Base-by-base conservation (phyloP, 2,329 filamentous ascomycete species). In the Alternaria sp. region DNA sequence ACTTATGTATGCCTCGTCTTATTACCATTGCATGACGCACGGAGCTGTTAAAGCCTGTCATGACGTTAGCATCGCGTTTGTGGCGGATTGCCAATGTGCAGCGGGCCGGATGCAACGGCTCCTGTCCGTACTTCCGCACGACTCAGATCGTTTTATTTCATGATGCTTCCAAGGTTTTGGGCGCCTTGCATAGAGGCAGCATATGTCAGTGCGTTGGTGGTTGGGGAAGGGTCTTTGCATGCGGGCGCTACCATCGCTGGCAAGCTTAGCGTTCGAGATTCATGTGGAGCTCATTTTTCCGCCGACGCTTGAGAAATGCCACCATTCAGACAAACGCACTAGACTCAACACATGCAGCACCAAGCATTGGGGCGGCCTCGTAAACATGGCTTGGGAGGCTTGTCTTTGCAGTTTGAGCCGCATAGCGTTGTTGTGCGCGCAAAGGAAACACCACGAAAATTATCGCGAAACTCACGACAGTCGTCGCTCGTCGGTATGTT, bases 321-420 rank as follows among this genome's bases (percentile, higher is more conserved):
- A 38, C 59, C 59, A 61, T 46, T 61, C n/a, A 58, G 22, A 25
- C 10, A 16, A 10, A 41, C n/a, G 46, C 48, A 45, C 53, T 51
- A 57, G 27, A 11, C 38, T 32, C 44, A 45, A 43, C 46, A 46
- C 54, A 43, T 57, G 46, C 58, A 46, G 18, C 45, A 61, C 48
- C 34, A 61, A 61, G 54, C 59, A 46, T 61, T 49, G 34, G 41
- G 54, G 43, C 54, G 49, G 20, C 41, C 34, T 58, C 41, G 43
- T 28, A 58, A 44, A 38, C n/a, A 41, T 48, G 22, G 41, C 58
- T 55, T 57, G 52, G 48, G 32, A 57, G 46, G 52, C 52, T 60
- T 56, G 54, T 57, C 34, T 36, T 43, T 34, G 36, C 20, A 41
- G 14, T 28, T 53, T 34, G 25, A 30, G 49, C 48, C 20, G 18